phyloP scores from a whole-genome alignment of 345 rosid species.

The Moringa oleifera region DNA sequence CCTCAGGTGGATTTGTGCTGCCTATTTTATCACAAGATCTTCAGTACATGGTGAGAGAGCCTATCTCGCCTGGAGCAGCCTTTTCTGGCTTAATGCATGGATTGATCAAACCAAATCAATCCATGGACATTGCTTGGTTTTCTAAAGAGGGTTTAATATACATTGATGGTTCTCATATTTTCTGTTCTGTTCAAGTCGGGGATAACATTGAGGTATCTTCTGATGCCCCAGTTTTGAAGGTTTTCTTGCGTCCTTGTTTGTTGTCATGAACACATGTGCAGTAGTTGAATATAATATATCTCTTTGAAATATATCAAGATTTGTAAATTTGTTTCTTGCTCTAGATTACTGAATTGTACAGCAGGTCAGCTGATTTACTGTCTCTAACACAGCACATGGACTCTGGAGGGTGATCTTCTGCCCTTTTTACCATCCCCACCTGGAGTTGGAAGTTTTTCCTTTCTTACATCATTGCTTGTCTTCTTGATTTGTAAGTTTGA shows the following conservation, averaged over 20 bases:
- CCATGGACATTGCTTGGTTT: slow-evolving; percentile 57
- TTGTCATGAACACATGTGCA: too few relatives aligned
- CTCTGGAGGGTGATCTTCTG: too few relatives aligned
- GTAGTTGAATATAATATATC: too few relatives aligned
- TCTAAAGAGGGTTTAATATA: slow-evolving; percentile 59
- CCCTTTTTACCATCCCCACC: too few relatives aligned
- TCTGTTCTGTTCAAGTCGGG: slow-evolving; percentile 40
- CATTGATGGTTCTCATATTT: slow-evolving; percentile 72
- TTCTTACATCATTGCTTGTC: too few relatives aligned
- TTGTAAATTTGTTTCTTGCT: too few relatives aligned
- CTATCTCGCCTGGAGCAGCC: slow-evolving; percentile 48
- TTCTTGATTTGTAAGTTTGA: too few relatives aligned
- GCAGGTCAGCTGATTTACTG: too few relatives aligned
- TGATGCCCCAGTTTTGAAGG: slow-evolving; percentile 56
- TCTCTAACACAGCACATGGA: too few relatives aligned
- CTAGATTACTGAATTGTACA: too few relatives aligned
- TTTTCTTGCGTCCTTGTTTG: slow-evolving; percentile 49
- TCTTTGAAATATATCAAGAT: too few relatives aligned
- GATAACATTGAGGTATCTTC: slow-evolving; percentile 62
- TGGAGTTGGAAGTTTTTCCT: too few relatives aligned
- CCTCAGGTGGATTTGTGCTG: slow-evolving; percentile 83
- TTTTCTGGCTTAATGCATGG: slow-evolving; percentile 56
- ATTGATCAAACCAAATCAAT: slow-evolving; percentile 39
- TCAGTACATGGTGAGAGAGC: slow-evolving; percentile 91
- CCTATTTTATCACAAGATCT: slow-evolving; percentile 62